These are phyloP conservation scores for Globisporangium echinulatum DNA, from an alignment of 352 stramenopile genomes.

Conservation along the genomic window DNA sequence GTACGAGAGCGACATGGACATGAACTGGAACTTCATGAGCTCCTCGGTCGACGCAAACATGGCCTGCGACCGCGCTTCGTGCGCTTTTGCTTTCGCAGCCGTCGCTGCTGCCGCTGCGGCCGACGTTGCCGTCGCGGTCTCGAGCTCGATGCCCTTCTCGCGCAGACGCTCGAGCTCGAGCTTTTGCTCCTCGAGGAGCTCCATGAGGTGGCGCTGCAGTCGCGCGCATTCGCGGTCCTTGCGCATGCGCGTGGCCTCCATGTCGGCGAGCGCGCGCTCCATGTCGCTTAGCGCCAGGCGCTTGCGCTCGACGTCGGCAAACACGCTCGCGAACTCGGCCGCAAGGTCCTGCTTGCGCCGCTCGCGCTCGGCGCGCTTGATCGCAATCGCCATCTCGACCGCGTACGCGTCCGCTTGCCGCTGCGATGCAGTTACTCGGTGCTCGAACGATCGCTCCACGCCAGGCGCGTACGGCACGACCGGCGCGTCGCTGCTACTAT, in stretches of 20 bases:
- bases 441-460: constrained; percentile 44
- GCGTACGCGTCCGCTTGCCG: constrained; percentile 83
- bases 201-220: constrained; percentile 91
- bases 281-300: constrained; percentile 69
- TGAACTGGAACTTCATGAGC: constrained; percentile 97
- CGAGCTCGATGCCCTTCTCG: constrained; percentile 89
- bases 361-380: constrained; percentile 89
- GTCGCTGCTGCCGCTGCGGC: constrained; percentile 87
- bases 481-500: no score
- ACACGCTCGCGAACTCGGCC: constrained; percentile 88
- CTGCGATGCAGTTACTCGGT: constrained; percentile 33
- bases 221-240: constrained; percentile 92
- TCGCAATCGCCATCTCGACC: constrained; percentile 90
- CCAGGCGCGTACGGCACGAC: constrained; percentile 35
- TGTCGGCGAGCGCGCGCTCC: constrained; percentile 86
- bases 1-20: constrained; percentile 93
- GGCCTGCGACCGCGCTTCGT: constrained; percentile 84
- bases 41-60: constrained; percentile 94
- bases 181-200: constrained; percentile 92
- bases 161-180: constrained; percentile 87
- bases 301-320: constrained; percentile 88
- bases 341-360: constrained; percentile 90
- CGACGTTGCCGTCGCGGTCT: constrained; percentile 88
- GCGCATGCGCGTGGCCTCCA: constrained; percentile 88
- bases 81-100: constrained; percentile 85